phyloP scores from a whole-genome alignment of 495 filamentous ascomycete species.

The Penicillium subrubescens region DNA sequence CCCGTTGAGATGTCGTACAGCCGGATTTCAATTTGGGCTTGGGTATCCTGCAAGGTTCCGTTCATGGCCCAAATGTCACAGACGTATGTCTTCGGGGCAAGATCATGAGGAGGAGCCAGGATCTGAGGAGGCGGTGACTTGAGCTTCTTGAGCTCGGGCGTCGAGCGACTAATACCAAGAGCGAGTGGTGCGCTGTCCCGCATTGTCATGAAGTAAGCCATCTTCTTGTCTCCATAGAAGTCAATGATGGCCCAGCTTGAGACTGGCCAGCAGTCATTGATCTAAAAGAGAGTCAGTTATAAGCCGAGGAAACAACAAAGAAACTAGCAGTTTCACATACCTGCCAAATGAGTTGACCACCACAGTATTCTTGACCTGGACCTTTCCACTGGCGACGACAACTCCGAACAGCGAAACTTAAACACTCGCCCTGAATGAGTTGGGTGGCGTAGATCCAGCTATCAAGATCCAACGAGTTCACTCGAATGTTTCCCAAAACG shows the following conservation, averaged over 20 bases:
- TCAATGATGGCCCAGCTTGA: constrained; percentile 76
- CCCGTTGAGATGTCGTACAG: neutral
- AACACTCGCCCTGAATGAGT: neutral
- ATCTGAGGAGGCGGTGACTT: neutral
- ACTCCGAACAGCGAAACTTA: neutral
- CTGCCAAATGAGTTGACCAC: neutral
- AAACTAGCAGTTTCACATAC: neutral
- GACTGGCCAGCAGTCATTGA: constrained; percentile 87
- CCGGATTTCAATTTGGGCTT: neutral
- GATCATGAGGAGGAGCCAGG: neutral
- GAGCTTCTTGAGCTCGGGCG: neutral
- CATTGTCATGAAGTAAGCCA: neutral
- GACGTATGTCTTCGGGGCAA: neutral
- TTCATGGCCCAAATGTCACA: neutral
- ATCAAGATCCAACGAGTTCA: neutral
- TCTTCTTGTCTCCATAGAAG: constrained; percentile 29
- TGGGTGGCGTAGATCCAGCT: neutral
- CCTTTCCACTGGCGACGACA: neutral
- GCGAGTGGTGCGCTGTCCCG: neutral
- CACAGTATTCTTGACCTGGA: neutral
- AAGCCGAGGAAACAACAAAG: neutral
- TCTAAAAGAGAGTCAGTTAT: constrained; percentile 68
- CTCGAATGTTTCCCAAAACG: neutral
- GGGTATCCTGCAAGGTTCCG: neutral
- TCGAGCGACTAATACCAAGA: neutral